Base-by-base conservation (phyloP, 2,329 filamentous ascomycete genomes). In the Fusarium hostae region DNA sequence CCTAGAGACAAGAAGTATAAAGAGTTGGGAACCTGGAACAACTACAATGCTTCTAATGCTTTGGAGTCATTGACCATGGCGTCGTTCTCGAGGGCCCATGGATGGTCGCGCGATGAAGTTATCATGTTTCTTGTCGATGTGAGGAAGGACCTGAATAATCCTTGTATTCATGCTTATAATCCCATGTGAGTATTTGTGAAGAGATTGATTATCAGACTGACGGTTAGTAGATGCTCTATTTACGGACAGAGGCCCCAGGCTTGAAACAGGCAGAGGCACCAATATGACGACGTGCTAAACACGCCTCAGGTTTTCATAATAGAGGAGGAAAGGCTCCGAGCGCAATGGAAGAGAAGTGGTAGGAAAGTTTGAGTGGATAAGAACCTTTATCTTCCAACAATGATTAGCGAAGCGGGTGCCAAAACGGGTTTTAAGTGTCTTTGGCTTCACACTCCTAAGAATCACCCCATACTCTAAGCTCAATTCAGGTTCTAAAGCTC, bases 81-180 rank as follows among this genome's bases (percentile, higher is more conserved):
- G 0, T 58, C 68, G 0, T 74, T 74, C 3, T 54, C 68, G 0
- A 58, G 64, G 7, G 61, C 40, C 4, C 62, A 57, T n/a, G 68
- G 61, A 3, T 74, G 71, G 71, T 55, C 59, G 7, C 54, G 40
- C 0, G 57, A 73, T 2, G 65, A 73, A 1, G 59, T 74, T 1
- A 35, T n/a, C 0, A 12, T 22, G 18, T 73, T 73, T 5, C 55
- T 73, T 3, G 32, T 48, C 10, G 60, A 63, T 16, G 63, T 68
- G 0, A 55, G 70, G n/a, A 73, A 66, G 30, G 63, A 73, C 18
- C 30, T 73, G 2, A 63, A 61, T 9, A 40, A 51, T 22, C 58
- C 43, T 1, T 47, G 12, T 9, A 40, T 71, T 6, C 71, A 73
- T 47, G 64, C 70, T 1, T 73, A 73, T 34, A 73, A 63, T 13